Conservation (phyloP, 2,329 filamentous ascomycete genomes). For the Coniella lustricola region DNA sequence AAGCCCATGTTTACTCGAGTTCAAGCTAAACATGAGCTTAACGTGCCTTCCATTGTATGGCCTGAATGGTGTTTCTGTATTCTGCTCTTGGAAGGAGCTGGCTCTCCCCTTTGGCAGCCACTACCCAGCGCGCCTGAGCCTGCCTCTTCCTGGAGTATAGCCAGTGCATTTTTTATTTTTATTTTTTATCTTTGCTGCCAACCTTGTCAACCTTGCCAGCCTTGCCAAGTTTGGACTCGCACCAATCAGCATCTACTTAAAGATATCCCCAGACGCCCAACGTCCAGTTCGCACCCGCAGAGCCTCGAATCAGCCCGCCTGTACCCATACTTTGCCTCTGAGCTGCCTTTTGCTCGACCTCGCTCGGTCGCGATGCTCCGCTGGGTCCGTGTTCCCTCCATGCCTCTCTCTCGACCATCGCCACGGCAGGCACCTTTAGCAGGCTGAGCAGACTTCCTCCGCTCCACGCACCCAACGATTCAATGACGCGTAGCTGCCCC, state of each 20-base stretch:
- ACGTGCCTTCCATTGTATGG: not conserved
- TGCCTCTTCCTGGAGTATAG: too few relatives aligned
- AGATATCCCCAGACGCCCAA: slow-evolving; percentile 51
- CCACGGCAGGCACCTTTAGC: slow-evolving; percentile 61
- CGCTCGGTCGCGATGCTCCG: slow-evolving; percentile 53
- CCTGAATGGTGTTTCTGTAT: not conserved
- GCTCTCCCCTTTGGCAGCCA: not conserved
- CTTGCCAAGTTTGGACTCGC: too few relatives aligned
- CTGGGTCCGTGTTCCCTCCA: slow-evolving; percentile 61
- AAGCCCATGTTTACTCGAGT: not conserved
- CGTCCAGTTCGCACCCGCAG: slow-evolving; percentile 47
- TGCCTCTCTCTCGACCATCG: slow-evolving; percentile 62
- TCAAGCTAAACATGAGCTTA: not conserved
- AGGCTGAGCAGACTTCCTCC: slow-evolving; percentile 65
- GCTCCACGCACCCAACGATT: slow-evolving; percentile 66
- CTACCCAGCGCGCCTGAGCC: not conserved
- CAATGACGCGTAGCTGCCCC: slow-evolving; percentile 57
- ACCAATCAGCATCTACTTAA: not conserved
- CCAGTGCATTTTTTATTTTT: too few relatives aligned
- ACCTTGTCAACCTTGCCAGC: too few relatives aligned
- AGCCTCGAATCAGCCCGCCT: slow-evolving; percentile 39
- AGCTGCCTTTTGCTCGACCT: slow-evolving; percentile 50
- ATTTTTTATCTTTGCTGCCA: too few relatives aligned
- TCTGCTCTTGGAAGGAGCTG: too few relatives aligned
- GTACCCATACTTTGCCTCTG: slow-evolving; percentile 60